Conservation (phyloP, 2,329 filamentous ascomycete species). For the Leptographium lundbergii region DNA sequence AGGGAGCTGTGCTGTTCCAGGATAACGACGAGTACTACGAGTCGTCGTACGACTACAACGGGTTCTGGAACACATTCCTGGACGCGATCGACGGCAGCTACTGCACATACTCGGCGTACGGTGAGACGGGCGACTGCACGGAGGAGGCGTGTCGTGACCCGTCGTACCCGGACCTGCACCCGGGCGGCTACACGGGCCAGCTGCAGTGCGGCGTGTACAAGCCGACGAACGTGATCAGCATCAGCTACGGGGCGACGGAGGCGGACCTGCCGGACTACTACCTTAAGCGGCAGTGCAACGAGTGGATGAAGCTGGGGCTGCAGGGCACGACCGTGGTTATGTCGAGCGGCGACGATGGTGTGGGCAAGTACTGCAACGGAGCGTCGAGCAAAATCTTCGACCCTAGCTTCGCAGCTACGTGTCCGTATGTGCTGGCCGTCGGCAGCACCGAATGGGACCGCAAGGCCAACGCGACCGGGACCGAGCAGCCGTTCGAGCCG, state of each 20-base stretch:
- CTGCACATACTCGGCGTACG: constrained; percentile 32
- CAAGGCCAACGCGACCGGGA: not conserved
- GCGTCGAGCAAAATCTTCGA: constrained; percentile 11
- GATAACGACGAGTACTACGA: constrained; percentile 30
- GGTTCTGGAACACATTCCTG: constrained; percentile 21
- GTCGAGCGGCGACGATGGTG: constrained; percentile 33
- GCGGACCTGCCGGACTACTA: constrained; percentile 37
- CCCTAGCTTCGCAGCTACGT: constrained; percentile 15
- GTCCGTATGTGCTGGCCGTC: constrained; percentile 36
- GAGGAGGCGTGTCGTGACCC: constrained; percentile 26
- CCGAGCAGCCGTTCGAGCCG: not conserved
- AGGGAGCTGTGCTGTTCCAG: constrained; percentile 25
- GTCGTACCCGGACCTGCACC: constrained; percentile 30
- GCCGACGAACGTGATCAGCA: constrained; percentile 40
- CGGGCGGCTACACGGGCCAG: constrained; percentile 33
- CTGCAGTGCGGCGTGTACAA: constrained; percentile 23
- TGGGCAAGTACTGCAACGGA: constrained; percentile 15
- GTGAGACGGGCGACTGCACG: constrained; percentile 27
- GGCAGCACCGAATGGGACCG: constrained; percentile 17
- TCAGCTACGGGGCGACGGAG: constrained; percentile 42
- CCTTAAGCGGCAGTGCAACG: constrained; percentile 34
- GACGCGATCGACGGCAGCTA: constrained; percentile 36
- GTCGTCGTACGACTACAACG: not conserved
- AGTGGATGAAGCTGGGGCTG: constrained; percentile 38
- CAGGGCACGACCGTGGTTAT: constrained; percentile 32